A percentile compares a stretch with the other conserved stretches of the same genome.
Conservation (phyloP, 1,284 basidiomycete genomes). For the Meira miltonrushii region DNA sequence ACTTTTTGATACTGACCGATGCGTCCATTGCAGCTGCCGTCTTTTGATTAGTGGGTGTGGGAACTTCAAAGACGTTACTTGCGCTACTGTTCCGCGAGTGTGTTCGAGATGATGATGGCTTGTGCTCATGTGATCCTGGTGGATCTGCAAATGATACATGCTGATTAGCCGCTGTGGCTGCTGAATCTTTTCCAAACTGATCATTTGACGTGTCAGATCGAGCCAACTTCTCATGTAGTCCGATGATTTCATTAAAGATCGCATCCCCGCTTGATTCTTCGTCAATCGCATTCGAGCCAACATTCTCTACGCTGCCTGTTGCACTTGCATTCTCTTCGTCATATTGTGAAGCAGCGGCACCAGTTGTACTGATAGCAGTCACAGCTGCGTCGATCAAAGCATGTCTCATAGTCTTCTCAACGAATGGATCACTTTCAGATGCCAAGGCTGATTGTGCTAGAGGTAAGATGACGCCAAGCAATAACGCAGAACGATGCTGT, state of each 20-base stretch:
- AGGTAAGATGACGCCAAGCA: slow-evolving; percentile 40
- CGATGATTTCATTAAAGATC: slow-evolving; percentile 30
- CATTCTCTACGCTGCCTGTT: slow-evolving; percentile 22
- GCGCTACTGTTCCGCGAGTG: slow-evolving; percentile 9
- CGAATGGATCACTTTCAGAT: slow-evolving; percentile 27
- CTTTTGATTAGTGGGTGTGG: not conserved
- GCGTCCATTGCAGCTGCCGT: not conserved
- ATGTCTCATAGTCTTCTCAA: slow-evolving; percentile 26
- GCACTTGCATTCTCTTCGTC: slow-evolving; percentile 15
- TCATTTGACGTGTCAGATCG: not conserved
- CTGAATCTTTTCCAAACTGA: not conserved
- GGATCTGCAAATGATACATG: slow-evolving; percentile 15
- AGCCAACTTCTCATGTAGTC: slow-evolving; percentile 14
- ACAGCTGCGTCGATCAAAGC: slow-evolving; percentile 46
- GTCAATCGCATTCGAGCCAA: slow-evolving; percentile 9
- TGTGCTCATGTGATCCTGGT: slow-evolving; percentile 16
- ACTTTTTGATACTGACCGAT: not conserved
- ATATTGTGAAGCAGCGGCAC: not conserved
- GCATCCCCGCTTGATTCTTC: slow-evolving; percentile 12
- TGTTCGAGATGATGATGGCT: not conserved
- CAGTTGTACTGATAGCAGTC: slow-evolving; percentile 23
- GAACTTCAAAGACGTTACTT: not conserved
- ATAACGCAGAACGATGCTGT: slow-evolving; percentile 31
- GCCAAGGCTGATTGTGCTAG: slow-evolving; percentile 33
- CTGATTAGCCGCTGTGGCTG: not conserved